Conservation (phyloP, 805 yeast species). For the Myxozyma monticola region DNA sequence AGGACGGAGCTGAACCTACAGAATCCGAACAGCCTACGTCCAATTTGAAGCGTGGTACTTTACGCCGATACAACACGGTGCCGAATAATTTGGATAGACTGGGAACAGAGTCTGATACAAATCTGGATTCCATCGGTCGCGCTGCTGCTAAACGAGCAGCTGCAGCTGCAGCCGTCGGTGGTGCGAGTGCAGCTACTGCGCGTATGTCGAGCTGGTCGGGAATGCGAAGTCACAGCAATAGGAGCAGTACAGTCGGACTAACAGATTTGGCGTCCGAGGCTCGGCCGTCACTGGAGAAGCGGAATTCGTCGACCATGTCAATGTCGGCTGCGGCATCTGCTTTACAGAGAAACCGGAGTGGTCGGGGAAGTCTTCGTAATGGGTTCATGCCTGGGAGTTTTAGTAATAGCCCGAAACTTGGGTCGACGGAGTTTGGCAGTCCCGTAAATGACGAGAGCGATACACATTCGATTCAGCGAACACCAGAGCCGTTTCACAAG, state of each 20-base stretch:
- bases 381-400: not conserved
- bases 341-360: slow-evolving; percentile 4
- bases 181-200: not conserved
- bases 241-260: slow-evolving; percentile 4
- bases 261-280: not conserved
- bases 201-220: slow-evolving; percentile 6
- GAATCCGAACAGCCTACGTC: not conserved
- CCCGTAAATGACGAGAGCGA: slow-evolving; percentile 2
- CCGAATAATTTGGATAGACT: slow-evolving; percentile 8
- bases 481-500: slow-evolving; percentile 20
- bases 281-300: not conserved
- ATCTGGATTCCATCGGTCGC: not conserved
- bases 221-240: slow-evolving; percentile 8
- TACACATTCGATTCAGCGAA: slow-evolving; percentile 18
- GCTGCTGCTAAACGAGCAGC: not conserved
- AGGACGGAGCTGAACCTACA: not conserved
- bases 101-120: not conserved
- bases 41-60: not conserved
- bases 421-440: not conserved
- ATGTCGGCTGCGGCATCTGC: slow-evolving; percentile 1
- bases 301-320: not conserved
- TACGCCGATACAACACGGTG: slow-evolving; percentile 12
- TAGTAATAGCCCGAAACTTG: not conserved
- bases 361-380: not conserved
- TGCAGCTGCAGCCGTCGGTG: slow-evolving; percentile 1